A percentile compares a stretch with the other conserved stretches of the same genome.
Conservation (phyloP, 805 yeast species). For the Barnettozyma siamensis region DNA sequence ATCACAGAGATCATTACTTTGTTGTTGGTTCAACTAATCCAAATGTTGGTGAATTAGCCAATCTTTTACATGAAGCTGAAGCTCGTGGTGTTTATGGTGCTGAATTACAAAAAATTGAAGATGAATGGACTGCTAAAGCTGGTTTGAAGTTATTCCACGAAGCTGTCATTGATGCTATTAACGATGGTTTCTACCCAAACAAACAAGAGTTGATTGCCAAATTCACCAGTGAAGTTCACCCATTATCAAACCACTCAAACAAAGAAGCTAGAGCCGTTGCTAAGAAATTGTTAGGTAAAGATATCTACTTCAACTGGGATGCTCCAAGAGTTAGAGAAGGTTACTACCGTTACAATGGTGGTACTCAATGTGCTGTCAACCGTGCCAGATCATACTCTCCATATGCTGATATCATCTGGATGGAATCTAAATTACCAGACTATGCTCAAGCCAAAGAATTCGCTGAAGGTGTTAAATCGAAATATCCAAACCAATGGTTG, state of each 20-base stretch:
- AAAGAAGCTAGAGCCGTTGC: constrained; percentile 77
- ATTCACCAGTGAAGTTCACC: constrained; percentile 66
- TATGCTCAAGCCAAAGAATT: constrained; percentile 90
- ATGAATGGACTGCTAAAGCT: constrained; percentile 76
- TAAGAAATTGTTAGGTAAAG: constrained; percentile 68
- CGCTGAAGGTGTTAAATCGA: constrained; percentile 81
- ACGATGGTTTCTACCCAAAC: constrained; percentile 50
- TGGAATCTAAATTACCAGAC: constrained; percentile 96
- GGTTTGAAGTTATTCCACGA: constrained; percentile 85
- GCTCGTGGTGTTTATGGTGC: constrained; percentile 64
- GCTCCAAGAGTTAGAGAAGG: constrained; percentile 94
- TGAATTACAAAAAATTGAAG: constrained; percentile 66
- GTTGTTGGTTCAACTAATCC: constrained; percentile 90
- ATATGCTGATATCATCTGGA: constrained; percentile 93
- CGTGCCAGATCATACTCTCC: constrained; percentile 95
- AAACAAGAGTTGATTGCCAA: constrained; percentile 56
- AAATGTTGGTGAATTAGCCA: constrained; percentile 63
- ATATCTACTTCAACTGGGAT: constrained; percentile 91
- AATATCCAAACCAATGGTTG: constrained; percentile 88
- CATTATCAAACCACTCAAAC: constrained; percentile 70
- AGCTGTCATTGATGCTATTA: constrained; percentile 82
- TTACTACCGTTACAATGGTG: constrained; percentile 92
- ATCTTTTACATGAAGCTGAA: constrained; percentile 81
- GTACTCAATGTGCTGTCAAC: constrained; percentile 95
- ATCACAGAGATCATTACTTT: constrained; percentile 90